phyloP scores from a whole-genome alignment of 2,329 filamentous ascomycete species.

The Xylariaceae sp. region DNA sequence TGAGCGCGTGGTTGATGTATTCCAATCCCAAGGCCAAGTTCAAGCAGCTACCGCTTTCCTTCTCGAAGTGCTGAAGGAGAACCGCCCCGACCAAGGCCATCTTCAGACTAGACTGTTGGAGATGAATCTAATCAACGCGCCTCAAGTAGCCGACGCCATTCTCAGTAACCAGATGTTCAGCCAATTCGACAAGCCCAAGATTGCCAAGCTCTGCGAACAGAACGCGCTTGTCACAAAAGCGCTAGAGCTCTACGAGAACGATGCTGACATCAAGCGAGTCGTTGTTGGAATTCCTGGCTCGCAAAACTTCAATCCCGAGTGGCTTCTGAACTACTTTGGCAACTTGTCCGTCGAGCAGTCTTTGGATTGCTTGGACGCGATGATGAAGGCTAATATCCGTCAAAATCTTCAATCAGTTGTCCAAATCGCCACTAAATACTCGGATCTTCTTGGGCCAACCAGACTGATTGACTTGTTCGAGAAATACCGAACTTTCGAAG shows the following conservation, averaged over 20 bases:
- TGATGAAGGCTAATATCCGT: conserved; percentile 94
- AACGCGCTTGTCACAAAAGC: conserved; percentile 83
- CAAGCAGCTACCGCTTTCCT: conserved; percentile 98
- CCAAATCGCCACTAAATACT: conserved; percentile 96
- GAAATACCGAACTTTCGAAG: conserved; percentile 95
- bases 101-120: conserved; percentile 92
- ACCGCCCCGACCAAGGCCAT: conserved; percentile 87
- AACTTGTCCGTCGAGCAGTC: conserved; percentile 94
- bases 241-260: conserved; percentile 91
- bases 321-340: conserved; percentile 89
- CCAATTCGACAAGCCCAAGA: conserved; percentile 86
- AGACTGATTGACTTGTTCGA: conserved; percentile 90
- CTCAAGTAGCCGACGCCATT: conserved; percentile 96
- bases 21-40: conserved; percentile 96
- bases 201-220: conserved; percentile 89
- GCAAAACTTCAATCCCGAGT: conserved; percentile 85
- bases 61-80: conserved; percentile 90
- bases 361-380: conserved; percentile 88
- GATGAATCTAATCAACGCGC: conserved; percentile 96
- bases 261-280: conserved; percentile 83
- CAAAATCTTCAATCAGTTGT: conserved; percentile 95
- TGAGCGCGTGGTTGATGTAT: conserved; percentile 93
- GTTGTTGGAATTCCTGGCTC: conserved; percentile 76
- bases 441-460: conserved; percentile 84
- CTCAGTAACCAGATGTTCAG: conserved; percentile 98